Conservation (phyloP, 108 stramenopile genomes). For the Conticribra weissflogii region DNA sequence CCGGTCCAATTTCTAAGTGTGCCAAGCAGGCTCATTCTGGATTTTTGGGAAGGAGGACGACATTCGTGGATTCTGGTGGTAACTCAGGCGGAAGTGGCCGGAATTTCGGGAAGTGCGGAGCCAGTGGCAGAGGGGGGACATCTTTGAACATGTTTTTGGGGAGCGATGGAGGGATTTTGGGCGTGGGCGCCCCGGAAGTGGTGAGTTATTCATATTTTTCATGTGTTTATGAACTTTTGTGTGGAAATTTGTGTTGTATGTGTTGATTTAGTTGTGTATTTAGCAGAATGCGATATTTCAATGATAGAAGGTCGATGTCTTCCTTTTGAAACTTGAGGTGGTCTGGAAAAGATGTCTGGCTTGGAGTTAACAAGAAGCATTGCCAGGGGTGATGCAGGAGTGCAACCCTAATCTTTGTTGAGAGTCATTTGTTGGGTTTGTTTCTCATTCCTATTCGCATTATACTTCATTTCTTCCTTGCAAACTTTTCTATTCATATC, state of each 20-base stretch:
- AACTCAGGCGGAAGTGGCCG: neutral
- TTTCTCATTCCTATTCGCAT: too few relatives aligned
- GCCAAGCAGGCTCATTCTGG: neutral
- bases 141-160: conserved; percentile 69
- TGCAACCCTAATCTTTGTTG: too few relatives aligned
- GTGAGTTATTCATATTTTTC: conserved; percentile 45
- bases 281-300: too few relatives aligned
- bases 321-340: too few relatives aligned
- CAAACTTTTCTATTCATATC: too few relatives aligned
- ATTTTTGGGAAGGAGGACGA: neutral
- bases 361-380: too few relatives aligned
- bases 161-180: conserved; percentile 81
- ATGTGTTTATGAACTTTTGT: neutral
- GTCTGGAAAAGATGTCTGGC: too few relatives aligned
- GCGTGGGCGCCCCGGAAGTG: conserved; percentile 85
- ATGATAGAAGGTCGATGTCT: too few relatives aligned
- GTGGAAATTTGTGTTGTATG: neutral
- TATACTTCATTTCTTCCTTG: too few relatives aligned
- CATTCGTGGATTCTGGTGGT: neutral
- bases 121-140: conserved; percentile 15
- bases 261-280: conserved; percentile 18
- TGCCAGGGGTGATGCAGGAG: too few relatives aligned
- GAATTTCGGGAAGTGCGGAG: neutral
- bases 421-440: too few relatives aligned
- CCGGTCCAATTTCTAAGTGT: too few relatives aligned